Evolutionary conservation across 352 stramenopile species (phyloP).

Genomic region (Globisporangium nodosum): DNA sequence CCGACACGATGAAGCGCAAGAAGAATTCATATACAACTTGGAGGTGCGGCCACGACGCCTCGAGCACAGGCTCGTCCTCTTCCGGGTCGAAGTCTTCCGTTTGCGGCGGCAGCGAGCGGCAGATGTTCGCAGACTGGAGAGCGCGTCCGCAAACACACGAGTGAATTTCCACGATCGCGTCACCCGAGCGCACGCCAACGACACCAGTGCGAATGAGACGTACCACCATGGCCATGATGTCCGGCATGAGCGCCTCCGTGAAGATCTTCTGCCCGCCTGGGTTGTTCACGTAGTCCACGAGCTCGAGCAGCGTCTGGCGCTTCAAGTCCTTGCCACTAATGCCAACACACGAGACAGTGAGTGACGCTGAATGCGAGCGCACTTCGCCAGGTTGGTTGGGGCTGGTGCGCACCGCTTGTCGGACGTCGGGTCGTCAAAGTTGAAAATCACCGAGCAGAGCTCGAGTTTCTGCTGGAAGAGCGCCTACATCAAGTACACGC

Average conservation of each 20-base stretch:
- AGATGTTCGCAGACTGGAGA: slow-evolving; percentile 35
- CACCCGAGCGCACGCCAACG: too few relatives aligned
- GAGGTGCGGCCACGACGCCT: slow-evolving; percentile 97
- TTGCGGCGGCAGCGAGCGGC: slow-evolving; percentile 88
- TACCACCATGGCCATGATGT: slow-evolving; percentile 91
- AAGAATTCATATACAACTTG: slow-evolving; percentile 99
- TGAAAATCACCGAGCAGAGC: slow-evolving; percentile 95
- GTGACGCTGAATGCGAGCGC: background rate
- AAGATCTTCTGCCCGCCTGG: slow-evolving; percentile 95
- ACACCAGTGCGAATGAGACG: slow-evolving; percentile 7
- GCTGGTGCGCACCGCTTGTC: slow-evolving; percentile 77
- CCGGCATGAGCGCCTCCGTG: slow-evolving; percentile 95
- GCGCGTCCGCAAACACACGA: background rate
- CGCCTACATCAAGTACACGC: slow-evolving; percentile 50
- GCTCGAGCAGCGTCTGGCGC: slow-evolving; percentile 97
- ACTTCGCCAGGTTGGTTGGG: too few relatives aligned
- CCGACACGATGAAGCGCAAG: slow-evolving; percentile 96
- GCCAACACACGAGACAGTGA: background rate
- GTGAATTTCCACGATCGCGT: too few relatives aligned
- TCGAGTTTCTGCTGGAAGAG: slow-evolving; percentile 96
- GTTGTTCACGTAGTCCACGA: slow-evolving; percentile 99
- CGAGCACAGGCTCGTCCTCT: slow-evolving; percentile 96
- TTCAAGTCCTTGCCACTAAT: slow-evolving; percentile 94
- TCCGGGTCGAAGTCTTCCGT: slow-evolving; percentile 99
- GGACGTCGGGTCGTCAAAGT: slow-evolving; percentile 94